phyloP scores from a whole-genome alignment of 306 rosid genomes.

The Prunus mongolica region DNA sequence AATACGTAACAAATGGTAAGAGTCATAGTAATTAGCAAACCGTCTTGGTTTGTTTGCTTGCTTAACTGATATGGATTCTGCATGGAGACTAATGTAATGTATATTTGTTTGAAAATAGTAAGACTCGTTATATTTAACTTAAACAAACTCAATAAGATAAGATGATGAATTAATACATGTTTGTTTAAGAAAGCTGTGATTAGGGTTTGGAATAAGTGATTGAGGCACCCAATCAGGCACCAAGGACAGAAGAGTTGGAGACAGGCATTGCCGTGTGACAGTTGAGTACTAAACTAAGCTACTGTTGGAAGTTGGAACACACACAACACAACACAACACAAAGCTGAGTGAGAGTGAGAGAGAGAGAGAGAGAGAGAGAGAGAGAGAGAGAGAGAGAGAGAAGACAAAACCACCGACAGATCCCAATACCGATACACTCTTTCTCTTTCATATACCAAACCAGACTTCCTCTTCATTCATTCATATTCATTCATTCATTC shows the following conservation, averaged over 20 bases:
- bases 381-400: too few species aligned
- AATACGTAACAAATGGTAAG: background rate
- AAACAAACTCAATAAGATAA: too few species aligned
- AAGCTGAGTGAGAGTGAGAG: conserved; percentile 13
- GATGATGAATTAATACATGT: background rate
- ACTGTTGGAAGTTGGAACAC: conserved; percentile 4
- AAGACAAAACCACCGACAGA: conserved; percentile 49
- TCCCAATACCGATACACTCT: conserved; percentile 44
- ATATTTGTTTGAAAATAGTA: background rate
- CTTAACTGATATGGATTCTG: background rate
- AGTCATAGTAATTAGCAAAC: background rate
- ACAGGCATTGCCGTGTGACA: conserved; percentile 34
- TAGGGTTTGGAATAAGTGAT: conserved; percentile 8
- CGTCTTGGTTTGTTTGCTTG: background rate
- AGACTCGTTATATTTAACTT: background rate
- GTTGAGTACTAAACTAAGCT: background rate
- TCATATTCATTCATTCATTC: too few species aligned
- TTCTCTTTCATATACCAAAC: too few species aligned
- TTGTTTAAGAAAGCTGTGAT: background rate
- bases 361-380: too few species aligned
- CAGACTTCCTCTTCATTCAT: too few species aligned
- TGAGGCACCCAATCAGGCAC: conserved; percentile 23
- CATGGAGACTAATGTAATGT: background rate
- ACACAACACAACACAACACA: conserved; percentile 6
- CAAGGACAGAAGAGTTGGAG: conserved; percentile 3